Conservation (phyloP, 2,329 filamentous ascomycete species). For the Aspergillus tubingensis region DNA sequence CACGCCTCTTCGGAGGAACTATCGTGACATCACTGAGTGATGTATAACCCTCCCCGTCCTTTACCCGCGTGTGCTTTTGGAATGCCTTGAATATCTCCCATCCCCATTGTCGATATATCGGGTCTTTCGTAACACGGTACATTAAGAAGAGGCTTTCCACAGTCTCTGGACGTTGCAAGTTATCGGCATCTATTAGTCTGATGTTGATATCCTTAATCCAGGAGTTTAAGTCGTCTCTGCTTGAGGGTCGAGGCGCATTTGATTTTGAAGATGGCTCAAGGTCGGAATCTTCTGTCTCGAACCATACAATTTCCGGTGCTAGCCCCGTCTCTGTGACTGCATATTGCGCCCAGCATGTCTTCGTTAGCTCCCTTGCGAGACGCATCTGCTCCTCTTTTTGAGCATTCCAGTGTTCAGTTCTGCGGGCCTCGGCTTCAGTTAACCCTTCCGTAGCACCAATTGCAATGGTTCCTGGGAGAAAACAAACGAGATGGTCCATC, state of each 20-base stretch:
- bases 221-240: conserved; percentile 27
- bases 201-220: conserved; percentile 81
- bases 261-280: conserved; percentile 21
- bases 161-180: conserved; percentile 89
- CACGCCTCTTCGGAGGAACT: conserved; percentile 66
- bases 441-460: conserved; percentile 77
- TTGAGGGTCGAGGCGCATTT: conserved; percentile 15
- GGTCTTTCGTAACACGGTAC: conserved; percentile 91
- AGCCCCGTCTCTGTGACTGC: conserved; percentile 82
- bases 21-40: conserved; percentile 72
- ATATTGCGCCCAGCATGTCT: conserved; percentile 97
- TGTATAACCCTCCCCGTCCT: conserved; percentile 68
- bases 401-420: conserved; percentile 68
- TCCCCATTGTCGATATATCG: conserved; percentile 86
- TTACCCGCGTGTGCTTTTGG: conserved; percentile 75
- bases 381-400: conserved; percentile 81
- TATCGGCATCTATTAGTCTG: conserved; percentile 75
- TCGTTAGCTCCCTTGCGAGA: conserved; percentile 82
- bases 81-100: conserved; percentile 96
- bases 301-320: conserved; percentile 87
- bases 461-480: conserved; percentile 91
- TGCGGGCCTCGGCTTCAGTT: conserved; percentile 70
- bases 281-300: conserved; percentile 68
- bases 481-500: conserved; percentile 96
- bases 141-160: conserved; percentile 92